Evolutionary conservation across 1,139 yeast species (phyloP), one percentile per base, ranked within the genome.

Genomic region (Scheffersomyces segobiensis): DNA sequence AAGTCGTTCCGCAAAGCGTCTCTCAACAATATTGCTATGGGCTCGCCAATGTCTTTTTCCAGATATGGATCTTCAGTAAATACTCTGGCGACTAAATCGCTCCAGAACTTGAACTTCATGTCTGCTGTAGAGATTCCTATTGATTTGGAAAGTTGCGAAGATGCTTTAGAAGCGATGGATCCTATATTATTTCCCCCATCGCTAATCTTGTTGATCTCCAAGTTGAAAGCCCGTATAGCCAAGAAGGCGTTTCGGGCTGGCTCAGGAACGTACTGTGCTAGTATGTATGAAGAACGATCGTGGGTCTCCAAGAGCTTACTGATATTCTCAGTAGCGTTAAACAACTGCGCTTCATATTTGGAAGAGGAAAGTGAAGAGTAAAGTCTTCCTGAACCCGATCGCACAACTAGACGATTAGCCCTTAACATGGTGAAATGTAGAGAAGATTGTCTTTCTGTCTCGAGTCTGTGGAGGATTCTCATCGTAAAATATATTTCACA

Each of bases 261-360:
- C 49, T 79, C 81, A 3, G 96, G 96, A 26, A 89, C 76, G 66
- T 91, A 89, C 56, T 89, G 89, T 2, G 89, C 84, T 24, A 91
- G 75, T 12, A 91, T 71, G 61, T 83, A 84, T 0, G 95, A 85
- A 2, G 93, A 87, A 49, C 90, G 75, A 70, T 91, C 96, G 57
- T 73, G 79, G 46, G 71, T 71, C 59, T 78, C 83, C 5, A 84
- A 67, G 6, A 77, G 63, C 26, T 74, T 72, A 57, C 69, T 71
- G 55, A 85, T 77, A 62, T 82, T 84, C 59, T 77, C 81, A 24
- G 77, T 71, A 1, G 87, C 81, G 56, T 73, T 79, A 58, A 70
- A 67, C 6, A 79, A 65, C 53, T 70, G 71, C 10, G 63, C 62
- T 49, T 64, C 65, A 56, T 69, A 68, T 22, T 60, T 56, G 46